Evolutionary conservation across 106 monocot genomes (phyloP), one percentile per base, ranked within the genome.

Genomic region (Posidonia australis): DNA sequence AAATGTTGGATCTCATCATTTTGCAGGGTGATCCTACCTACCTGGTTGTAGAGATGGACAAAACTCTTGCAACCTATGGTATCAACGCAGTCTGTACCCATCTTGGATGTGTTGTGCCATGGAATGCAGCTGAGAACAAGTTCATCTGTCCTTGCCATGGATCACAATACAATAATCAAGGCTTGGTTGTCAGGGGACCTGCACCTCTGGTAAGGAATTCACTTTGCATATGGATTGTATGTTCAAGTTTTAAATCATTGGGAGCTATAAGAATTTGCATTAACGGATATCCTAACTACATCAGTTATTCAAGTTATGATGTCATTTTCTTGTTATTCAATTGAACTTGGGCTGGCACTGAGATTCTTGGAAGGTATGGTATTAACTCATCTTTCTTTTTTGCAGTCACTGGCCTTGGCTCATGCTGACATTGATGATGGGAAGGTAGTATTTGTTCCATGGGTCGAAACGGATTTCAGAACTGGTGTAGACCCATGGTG

Each of bases 121-220:
- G 86, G 86, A 96, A 96, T 54, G 12, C 31, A 10, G 86, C 86
- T 3, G 94, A 96, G 78, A 96, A 96, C 63, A 96, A 87, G 72
- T 96, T 96, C 76, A 84, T 90, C 62, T 96, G 90, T 76, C 94
- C 94, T 4, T 96, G 94, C 80, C 94, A 96, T 49, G 94, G 94
- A 46, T 96, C 94, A 13, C 94, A 90, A 54, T 90, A 96, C 82
- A 87, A 87, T 72, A 78, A 82, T 65, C 94, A 96, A 67, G 94
- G 94, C 51, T 82, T 23, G 58, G 94, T 96, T 63, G 94, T 96
- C 27, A 77, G 94, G 51, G 94, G 94, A 43, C 94, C 94, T 67
- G 94, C 94, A 27, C 94, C 94, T 60, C 63, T 90, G 90, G 90
- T 90, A 73, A 72, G 89, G 1, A 19, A 24, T 52, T 11, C 12